Base-by-base conservation (phyloP, 2,329 filamentous ascomycete species). In the Aspergillus sojae region DNA sequence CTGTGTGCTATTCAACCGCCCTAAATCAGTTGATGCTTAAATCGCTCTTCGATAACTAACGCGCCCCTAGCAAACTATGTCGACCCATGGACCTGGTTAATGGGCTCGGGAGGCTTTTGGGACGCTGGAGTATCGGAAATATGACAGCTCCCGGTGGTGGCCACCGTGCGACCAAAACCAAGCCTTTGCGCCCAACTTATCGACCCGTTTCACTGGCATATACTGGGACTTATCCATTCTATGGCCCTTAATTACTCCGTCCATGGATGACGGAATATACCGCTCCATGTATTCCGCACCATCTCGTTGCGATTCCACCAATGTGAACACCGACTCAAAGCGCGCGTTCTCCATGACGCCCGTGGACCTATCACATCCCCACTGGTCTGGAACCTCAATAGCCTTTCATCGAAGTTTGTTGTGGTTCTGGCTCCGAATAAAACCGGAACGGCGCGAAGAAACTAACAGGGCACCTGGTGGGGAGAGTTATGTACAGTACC, bases 281-380 rank as follows among this genome's bases (percentile, higher is more conserved):
- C 26, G 26, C 48, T 52, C 26, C 48, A 52, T 16, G 11, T 52
- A 32, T 28, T 19, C 48, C 28, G 48, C 28, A 30, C 48, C 26
- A 52, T 32, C 3, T 30, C 26, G 26, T 12, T 52, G 14, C 48
- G 26, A 52, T 52, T 52, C 52, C 30, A 16, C 58, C 50, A 55
- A 56, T 48, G 30, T 41, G 41, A 45, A 11, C 5, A 45, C n/a
- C 9, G 23, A 39, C 34, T 58, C 59, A 43, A 45, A 16, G 48
- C 26, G 48, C 48, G 48, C 48, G 26, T 54, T 58, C 30, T 16
- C n/a, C 28, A 57, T 6, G n/a, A 58, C 57, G 57, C 59, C 62
- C 63, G 62, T 68, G 41, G 66, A 68, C 52, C 57, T 62, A 63
- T 68, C 66, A 68, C 65, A 67, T 68, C 67, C 61, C 61, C 60